Evolutionary conservation across 2,329 filamentous ascomycete species (phyloP).

Genomic region (Tolypocladium inflatum): DNA sequence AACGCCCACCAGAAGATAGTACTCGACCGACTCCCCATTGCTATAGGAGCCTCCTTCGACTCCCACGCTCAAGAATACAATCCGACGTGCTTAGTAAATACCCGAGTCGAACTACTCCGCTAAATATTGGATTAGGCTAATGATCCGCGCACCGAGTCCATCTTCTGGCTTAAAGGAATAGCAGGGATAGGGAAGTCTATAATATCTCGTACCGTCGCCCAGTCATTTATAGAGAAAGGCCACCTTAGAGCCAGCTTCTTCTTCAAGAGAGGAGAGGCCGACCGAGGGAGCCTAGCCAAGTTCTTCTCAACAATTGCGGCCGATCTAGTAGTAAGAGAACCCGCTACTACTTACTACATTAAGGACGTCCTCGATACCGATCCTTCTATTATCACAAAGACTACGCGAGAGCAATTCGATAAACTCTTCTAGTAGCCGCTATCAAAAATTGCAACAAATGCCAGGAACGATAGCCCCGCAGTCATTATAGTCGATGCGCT

Average conservation of each 20-base stretch:
- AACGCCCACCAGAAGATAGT: constrained; percentile 13
- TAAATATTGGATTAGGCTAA: constrained; percentile 15
- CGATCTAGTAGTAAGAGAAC: constrained; percentile 19
- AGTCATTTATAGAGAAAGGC: constrained; percentile 1
- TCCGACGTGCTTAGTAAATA: constrained; percentile 19
- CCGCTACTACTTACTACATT: constrained; percentile 15
- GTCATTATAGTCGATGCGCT: constrained; percentile 25
- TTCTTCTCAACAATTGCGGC: constrained; percentile 30
- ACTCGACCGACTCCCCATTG: constrained; percentile 12
- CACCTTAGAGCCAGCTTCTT: constrained; percentile 32
- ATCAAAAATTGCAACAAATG: neutral
- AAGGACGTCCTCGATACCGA: constrained; percentile 19
- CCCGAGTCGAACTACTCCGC: constrained; percentile 19
- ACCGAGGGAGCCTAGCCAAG: constrained; percentile 22
- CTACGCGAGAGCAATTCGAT: constrained; percentile 27
- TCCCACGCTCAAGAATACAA: constrained; percentile 22
- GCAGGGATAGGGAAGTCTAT: constrained; percentile 30
- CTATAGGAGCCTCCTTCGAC: constrained; percentile 20
- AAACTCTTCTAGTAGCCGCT: constrained; percentile 28
- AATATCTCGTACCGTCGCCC: constrained; percentile 20
- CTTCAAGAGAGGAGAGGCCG: constrained; percentile 31
- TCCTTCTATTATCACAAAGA: constrained; percentile 16
- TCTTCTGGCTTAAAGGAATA: constrained; percentile 29
- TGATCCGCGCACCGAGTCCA: constrained; percentile 8
- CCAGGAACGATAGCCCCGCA: neutral